These are phyloP conservation scores for Angophora floribunda DNA, from an alignment of 345 rosid genomes.

Conservation along the genomic window DNA sequence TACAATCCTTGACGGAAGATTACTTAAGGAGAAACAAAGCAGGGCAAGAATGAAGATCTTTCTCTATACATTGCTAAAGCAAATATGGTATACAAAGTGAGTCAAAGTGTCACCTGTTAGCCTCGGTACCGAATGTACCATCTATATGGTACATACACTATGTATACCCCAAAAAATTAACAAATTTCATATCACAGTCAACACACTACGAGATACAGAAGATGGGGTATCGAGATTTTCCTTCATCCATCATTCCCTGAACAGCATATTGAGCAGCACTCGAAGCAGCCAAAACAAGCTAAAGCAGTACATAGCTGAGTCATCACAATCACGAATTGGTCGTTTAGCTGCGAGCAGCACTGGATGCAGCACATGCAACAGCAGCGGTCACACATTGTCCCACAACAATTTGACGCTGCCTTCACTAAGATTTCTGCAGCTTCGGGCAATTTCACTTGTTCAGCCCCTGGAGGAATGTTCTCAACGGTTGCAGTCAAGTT, in stretches of 20 bases:
- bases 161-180: background rate
- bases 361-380: conserved; percentile 85
- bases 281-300: conserved; percentile 72
- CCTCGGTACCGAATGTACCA: background rate
- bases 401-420: conserved; percentile 78
- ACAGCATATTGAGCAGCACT: conserved; percentile 79
- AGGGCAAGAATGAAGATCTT: background rate
- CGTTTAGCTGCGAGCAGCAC: conserved; percentile 57
- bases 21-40: background rate
- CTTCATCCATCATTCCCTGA: conserved; percentile 28
- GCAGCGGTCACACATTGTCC: conserved; percentile 35
- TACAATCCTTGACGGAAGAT: background rate
- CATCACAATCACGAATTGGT: conserved; percentile 45
- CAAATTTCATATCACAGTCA: background rate
- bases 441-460: conserved; percentile 49
- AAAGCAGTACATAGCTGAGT: conserved; percentile 58
- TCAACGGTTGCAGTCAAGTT: conserved; percentile 52
- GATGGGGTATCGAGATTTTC: background rate
- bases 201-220: background rate
- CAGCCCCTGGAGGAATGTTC: conserved; percentile 50
- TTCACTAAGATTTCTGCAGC: conserved; percentile 67
- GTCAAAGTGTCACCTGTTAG: background rate
- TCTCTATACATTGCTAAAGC: background rate
- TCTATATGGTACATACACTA: background rate
- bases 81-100: background rate